Evolutionary conservation across 1,284 basidiomycete species (phyloP), one percentile per base, ranked within the genome.

Genomic region (Prillingera fragicola): DNA sequence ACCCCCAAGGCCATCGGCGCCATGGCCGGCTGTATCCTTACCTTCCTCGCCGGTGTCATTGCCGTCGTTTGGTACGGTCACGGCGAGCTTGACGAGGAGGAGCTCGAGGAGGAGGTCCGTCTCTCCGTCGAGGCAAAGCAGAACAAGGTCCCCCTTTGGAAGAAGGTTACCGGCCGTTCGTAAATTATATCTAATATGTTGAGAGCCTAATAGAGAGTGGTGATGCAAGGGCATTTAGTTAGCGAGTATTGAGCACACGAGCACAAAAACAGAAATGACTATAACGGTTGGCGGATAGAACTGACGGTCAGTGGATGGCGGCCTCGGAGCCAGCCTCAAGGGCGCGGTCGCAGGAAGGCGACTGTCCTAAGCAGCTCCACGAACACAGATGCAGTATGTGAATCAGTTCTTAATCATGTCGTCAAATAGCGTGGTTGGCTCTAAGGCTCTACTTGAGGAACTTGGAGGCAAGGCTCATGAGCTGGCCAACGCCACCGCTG

Each of bases 51-150:
- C 37, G 91, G 92, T 1, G 83, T 92, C 78, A 63, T 74, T 3
- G 79, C 80, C 0, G 85, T 95, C 17, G 72, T 81, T 33, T 91
- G 89, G 87, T 96, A 94, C 69, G 71, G 81, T 36, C 73, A 80
- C 43, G 84, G 84, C 21, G 79, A 74, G 41, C 75, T 85, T 46
- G 77, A 80, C 35, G 85, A 88, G 35, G 81, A 80, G 57, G 86
- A 90, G 73, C 77, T 85, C 38, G 86, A 87, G 67, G 73, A 78
- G 33, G 83, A 86, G 68, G 79, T 79, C 41, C 71, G 76, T 56
- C 68, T 71, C 51, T 66, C 72, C 46, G 69, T 80, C 18, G 81
- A 76, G 41, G 75, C 71, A 45, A 86, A 84, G 73, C 40, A 52
- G 43, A 84, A 82, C 71, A 52, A 54, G 40, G 46, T 33, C 5